A percentile compares a stretch with the other conserved stretches of the same genome.
phyloP scores from a whole-genome alignment of 2,329 filamentous ascomycete species.

The Juglanconis oblonga region DNA sequence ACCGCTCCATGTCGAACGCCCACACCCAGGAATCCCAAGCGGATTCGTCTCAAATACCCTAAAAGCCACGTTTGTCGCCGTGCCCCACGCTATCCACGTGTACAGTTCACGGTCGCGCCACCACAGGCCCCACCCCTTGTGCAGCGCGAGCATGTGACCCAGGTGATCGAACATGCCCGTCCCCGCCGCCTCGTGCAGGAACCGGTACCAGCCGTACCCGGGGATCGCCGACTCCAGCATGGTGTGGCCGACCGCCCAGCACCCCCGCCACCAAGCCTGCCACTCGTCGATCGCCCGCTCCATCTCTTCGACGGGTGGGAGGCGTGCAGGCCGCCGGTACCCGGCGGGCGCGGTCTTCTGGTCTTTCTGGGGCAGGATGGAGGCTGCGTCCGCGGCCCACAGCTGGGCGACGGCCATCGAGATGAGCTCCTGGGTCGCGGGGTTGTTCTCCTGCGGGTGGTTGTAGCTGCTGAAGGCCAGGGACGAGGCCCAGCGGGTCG shows the following conservation, averaged over 20 bases:
- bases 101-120: neutral
- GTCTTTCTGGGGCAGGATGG: neutral
- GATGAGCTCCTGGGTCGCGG: neutral
- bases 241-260: neutral
- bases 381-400: neutral
- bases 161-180: conserved; percentile 1
- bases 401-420: conserved; percentile 2
- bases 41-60: conserved; percentile 4
- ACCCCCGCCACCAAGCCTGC: neutral
- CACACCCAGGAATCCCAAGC: neutral
- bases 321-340: neutral
- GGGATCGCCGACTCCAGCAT: neutral
- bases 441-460: neutral
- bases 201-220: neutral
- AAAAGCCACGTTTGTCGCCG: neutral
- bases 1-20: neutral
- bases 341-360: neutral
- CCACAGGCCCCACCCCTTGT: conserved; percentile 1
- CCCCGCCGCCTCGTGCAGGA: conserved; percentile 1
- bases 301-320: neutral
- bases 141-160: neutral
- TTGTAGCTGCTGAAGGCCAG: neutral
- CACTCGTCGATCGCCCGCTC: neutral
- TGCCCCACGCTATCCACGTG: neutral
- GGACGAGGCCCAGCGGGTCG: neutral